These are phyloP conservation scores for Condylostoma magnum DNA, from an alignment of 169 alveolate genomes.

Conservation along the genomic window DNA sequence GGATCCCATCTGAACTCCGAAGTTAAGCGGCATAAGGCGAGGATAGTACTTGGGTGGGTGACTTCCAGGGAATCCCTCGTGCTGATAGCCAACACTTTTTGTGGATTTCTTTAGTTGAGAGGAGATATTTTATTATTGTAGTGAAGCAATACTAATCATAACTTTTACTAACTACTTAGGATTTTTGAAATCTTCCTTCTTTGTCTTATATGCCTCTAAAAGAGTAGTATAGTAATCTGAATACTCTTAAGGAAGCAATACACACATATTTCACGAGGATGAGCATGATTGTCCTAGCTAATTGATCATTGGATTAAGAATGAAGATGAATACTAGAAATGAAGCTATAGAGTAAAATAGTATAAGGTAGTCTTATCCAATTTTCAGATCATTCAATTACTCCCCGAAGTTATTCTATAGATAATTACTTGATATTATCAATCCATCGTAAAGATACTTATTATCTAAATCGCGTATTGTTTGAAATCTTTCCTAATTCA, in stretches of 20 bases:
- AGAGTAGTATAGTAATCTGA: conserved; percentile 28
- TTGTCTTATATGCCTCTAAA: no score
- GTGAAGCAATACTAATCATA: no score
- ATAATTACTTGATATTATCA: neutral
- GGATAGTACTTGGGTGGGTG: conserved; percentile 92
- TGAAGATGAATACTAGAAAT: neutral
- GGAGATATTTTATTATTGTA: neutral
- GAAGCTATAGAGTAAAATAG: neutral
- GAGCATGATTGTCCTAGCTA: neutral
- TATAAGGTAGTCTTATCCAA: neutral
- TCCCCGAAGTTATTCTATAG: neutral
- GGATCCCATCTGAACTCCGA: conserved; percentile 93
- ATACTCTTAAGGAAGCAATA: neutral
- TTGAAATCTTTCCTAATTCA: neutral
- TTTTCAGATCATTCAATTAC: neutral
- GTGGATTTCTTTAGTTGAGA: neutral
- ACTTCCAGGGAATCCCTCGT: conserved; percentile 89
- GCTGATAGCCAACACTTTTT: conserved; percentile 66
- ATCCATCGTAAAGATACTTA: neutral
- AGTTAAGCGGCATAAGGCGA: conserved; percentile 90
- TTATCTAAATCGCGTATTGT: neutral
- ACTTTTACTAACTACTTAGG: no score
- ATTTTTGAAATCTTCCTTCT: no score
- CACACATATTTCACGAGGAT: neutral
- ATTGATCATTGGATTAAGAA: neutral